Conservation (phyloP, 371 early-diverging fungal genomes). For the Lichtheimia corymbifera region DNA sequence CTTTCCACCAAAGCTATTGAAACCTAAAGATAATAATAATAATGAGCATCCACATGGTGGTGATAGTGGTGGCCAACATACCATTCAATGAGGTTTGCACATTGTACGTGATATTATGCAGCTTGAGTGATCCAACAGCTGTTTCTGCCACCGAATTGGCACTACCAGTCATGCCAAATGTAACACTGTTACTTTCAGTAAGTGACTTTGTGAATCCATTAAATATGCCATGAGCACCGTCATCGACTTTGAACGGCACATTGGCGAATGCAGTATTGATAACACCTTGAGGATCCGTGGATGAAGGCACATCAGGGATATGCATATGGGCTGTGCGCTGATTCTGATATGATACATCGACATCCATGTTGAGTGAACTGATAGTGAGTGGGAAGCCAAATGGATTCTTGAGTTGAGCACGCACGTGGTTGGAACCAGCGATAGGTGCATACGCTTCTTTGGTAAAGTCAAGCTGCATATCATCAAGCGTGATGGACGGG, state of each 20-base stretch:
- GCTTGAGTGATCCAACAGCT: slow-evolving; percentile 50
- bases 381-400: slow-evolving; percentile 60
- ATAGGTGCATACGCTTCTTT: slow-evolving; percentile 47
- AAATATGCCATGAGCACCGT: slow-evolving; percentile 34
- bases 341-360: slow-evolving; percentile 30
- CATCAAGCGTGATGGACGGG: slow-evolving; percentile 35
- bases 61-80: slow-evolving; percentile 24
- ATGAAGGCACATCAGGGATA: slow-evolving; percentile 46
- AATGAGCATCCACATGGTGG: neutral
- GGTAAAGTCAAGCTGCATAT: slow-evolving; percentile 54
- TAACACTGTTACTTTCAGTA: slow-evolving; percentile 34
- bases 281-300: slow-evolving; percentile 35
- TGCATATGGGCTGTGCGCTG: slow-evolving; percentile 43
- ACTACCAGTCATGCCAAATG: slow-evolving; percentile 52
- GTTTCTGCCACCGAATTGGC: slow-evolving; percentile 52
- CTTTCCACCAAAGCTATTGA: slow-evolving; percentile 40
- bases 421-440: slow-evolving; percentile 47
- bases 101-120: slow-evolving; percentile 46
- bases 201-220: slow-evolving; percentile 45
- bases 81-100: slow-evolving; percentile 50
- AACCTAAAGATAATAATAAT: slow-evolving; percentile 21
- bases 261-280: slow-evolving; percentile 45
- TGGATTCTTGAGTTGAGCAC: slow-evolving; percentile 51
- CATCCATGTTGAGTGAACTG: slow-evolving; percentile 42
- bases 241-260: slow-evolving; percentile 46